Conservation (phyloP, 306 rosid species). For the Cucurbita maxima region DNA sequence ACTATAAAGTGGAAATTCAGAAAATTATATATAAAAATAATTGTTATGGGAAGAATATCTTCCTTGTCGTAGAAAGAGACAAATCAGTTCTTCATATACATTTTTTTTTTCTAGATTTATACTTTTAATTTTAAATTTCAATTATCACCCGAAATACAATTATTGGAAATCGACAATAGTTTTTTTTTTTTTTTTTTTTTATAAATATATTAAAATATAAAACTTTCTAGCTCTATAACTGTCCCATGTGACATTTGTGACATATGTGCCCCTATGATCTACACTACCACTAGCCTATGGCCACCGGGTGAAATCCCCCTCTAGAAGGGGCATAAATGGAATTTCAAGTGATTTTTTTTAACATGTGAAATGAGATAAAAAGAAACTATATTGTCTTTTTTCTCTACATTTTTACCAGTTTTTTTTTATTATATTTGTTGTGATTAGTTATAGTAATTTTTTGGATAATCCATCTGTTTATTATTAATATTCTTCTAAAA, state of each 20-base stretch:
- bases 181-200: background rate
- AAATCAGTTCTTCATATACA: background rate
- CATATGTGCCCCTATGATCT: background rate
- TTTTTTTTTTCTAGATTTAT: too few relatives aligned
- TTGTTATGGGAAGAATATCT: background rate
- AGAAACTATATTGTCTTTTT: background rate
- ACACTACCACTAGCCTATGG: background rate
- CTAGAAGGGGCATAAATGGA: background rate
- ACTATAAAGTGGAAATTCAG: background rate
- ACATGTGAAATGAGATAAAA: background rate
- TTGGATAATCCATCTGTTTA: too few relatives aligned
- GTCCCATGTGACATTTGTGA: background rate
- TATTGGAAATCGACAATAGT: background rate
- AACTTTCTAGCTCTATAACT: background rate
- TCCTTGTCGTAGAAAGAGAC: background rate
- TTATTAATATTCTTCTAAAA: too few relatives aligned
- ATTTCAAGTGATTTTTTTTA: background rate
- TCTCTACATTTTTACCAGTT: too few relatives aligned
- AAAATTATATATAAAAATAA: background rate
- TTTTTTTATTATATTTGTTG: too few relatives aligned
- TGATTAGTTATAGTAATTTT: too few relatives aligned
- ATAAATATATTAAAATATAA: background rate
- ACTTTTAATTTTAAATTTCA: too few relatives aligned
- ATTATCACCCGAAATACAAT: background rate
- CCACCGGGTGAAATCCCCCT: background rate